Evolutionary conservation across 2,329 filamentous ascomycete species (phyloP), one percentile per base, ranked within the genome.

Genomic region (Kalaharituber pfeilii): DNA sequence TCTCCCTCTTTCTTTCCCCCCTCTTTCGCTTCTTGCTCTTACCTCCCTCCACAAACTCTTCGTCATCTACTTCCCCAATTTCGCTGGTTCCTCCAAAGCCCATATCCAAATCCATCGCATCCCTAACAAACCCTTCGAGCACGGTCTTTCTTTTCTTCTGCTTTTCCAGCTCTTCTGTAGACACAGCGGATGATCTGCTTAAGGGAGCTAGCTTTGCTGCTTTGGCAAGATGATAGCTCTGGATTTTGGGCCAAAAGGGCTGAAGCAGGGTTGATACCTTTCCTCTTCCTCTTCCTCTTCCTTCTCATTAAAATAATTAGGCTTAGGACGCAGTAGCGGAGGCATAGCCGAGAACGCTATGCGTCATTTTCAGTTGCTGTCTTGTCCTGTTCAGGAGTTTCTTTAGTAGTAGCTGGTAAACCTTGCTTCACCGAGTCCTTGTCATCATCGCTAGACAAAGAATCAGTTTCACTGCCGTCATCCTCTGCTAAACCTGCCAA

Each of bases 81-180:
- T 63, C 62, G 26, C 89, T 77, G 65, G 83, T 91, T 20, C 81
- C 85, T 29, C 91, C 91, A 65, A 98, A 96, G 57, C 88, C 89
- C 73, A 96, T 78, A 65, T 98, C 91, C 70, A 98, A 76, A 69
- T 98, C 89, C 55, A 89, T 81, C 49, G 87, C 79, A 66, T 96
- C 89, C 49, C 88, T 78, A 61, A 84, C 82, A 53, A 80, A 78
- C 56, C 75, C 75, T 62, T 81, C 73, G 5, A 95, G 72, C 72
- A 95, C 83, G 60, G 78, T 82, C 67, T 79, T 82, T 51, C 81
- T 78, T 6, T 82, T 80, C 50, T 80, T 80, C 58, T 82, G 77
- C 57, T 80, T 77, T 1, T 78, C 78, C 5, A 70, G 69, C 56
- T 74, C 73, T 58, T 74, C 70, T 11, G 66, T 67, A 33, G 65